Conservation (phyloP, 2,329 filamentous ascomycete species). For the Allantophomopsis lycopodina region DNA sequence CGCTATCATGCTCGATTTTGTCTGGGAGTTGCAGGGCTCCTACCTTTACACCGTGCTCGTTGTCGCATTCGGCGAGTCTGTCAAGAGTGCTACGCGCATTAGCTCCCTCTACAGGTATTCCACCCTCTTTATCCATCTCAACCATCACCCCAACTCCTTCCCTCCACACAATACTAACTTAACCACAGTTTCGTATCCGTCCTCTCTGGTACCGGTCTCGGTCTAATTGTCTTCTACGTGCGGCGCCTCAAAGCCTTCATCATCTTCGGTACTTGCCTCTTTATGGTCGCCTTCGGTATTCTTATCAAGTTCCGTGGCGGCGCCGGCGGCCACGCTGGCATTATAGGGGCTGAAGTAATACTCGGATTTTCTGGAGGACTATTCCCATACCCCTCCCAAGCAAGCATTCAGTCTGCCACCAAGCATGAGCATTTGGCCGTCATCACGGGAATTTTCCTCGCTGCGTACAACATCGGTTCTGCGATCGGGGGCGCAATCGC, state of each 20-base stretch:
- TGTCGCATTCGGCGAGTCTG: slow-evolving; percentile 45
- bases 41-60: slow-evolving; percentile 49
- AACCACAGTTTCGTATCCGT: slow-evolving; percentile 30
- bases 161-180: too few species aligned
- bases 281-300: slow-evolving; percentile 51
- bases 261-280: slow-evolving; percentile 41
- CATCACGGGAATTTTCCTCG: slow-evolving; percentile 48
- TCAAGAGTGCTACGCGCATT: slow-evolving; percentile 42
- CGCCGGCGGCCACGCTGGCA: slow-evolving; percentile 31
- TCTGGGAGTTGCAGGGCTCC: slow-evolving; percentile 50
- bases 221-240: slow-evolving; percentile 40
- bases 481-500: slow-evolving; percentile 46
- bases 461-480: slow-evolving; percentile 44
- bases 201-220: slow-evolving; percentile 39
- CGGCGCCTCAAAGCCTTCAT: slow-evolving; percentile 52
- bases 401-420: slow-evolving; percentile 33
- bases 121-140: slow-evolving; percentile 17
- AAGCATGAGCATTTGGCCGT: slow-evolving; percentile 44
- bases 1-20: slow-evolving; percentile 37
- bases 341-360: slow-evolving; percentile 48
- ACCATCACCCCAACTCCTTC: slow-evolving; percentile 8
- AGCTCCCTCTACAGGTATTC: slow-evolving; percentile 37
- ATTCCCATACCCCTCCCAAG: slow-evolving; percentile 35
- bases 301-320: slow-evolving; percentile 49
- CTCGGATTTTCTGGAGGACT: slow-evolving; percentile 50